Conservation (phyloP, 768 basidiomycete genomes). For the Kwoniella sp. region DNA sequence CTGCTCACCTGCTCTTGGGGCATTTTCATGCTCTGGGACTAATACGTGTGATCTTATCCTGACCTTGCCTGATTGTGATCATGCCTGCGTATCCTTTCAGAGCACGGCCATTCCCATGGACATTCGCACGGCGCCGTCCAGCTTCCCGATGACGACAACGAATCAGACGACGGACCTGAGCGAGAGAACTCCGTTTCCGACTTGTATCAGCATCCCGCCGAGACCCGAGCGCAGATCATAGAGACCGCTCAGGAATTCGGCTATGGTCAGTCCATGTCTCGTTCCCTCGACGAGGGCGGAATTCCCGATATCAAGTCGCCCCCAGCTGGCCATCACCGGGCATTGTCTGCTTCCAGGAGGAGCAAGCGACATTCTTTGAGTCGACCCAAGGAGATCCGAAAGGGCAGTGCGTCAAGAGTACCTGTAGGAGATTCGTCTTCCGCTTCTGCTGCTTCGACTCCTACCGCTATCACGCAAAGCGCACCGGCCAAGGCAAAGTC, state of each 20-base stretch:
- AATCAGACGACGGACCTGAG: constrained; percentile 23
- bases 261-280: constrained; percentile 40
- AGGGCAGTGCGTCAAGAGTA: constrained; percentile 16
- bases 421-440: constrained; percentile 24
- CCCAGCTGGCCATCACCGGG: constrained; percentile 23
- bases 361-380: constrained; percentile 12
- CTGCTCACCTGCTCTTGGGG: neutral
- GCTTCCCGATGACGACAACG: constrained; percentile 31
- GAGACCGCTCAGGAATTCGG: constrained; percentile 81
- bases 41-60: too few relatives aligned
- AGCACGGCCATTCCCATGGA: constrained; percentile 69
- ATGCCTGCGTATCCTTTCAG: constrained; percentile 51
- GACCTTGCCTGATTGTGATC: too few relatives aligned
- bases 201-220: constrained; percentile 67
- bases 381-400: constrained; percentile 21
- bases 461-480: constrained; percentile 24
- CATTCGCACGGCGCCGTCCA: constrained; percentile 47
- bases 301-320: constrained; percentile 36
- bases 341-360: constrained; percentile 19
- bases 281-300: constrained; percentile 18
- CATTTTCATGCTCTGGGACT: too few relatives aligned
- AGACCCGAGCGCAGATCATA: constrained; percentile 59
- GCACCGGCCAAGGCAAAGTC: constrained; percentile 18
- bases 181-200: constrained; percentile 59
- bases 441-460: constrained; percentile 25